A percentile compares a stretch with the other conserved stretches of the same genome.
phyloP scores from a whole-genome alignment of 1,284 basidiomycete species.

The Apiotrichum montevideense region DNA sequence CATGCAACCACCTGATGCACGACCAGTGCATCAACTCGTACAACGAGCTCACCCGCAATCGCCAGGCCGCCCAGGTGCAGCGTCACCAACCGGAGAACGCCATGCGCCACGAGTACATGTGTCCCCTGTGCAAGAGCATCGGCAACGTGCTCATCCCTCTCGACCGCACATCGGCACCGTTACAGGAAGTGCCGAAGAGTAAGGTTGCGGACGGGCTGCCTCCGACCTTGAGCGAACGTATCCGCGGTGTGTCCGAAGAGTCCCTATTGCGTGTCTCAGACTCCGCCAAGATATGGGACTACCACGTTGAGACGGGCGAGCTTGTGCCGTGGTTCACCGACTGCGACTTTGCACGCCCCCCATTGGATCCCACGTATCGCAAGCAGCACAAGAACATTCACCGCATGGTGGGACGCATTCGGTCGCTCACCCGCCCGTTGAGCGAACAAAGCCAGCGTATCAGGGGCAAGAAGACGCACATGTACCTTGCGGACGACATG shows the following conservation, averaged over 20 bases:
- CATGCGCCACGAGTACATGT: constrained; percentile 87
- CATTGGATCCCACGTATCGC: constrained; percentile 27
- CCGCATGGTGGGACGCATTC: constrained; percentile 41
- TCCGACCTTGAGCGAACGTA: constrained; percentile 34
- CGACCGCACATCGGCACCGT: constrained; percentile 36
- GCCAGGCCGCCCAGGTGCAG: constrained; percentile 83
- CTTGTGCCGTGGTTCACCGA: constrained; percentile 43
- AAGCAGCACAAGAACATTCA: constrained; percentile 23
- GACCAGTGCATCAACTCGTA: constrained; percentile 89
- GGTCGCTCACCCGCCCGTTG: constrained; percentile 34
- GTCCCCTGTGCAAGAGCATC: constrained; percentile 95
- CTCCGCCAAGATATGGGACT: constrained; percentile 43
- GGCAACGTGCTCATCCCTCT: constrained; percentile 92
- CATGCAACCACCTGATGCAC: constrained; percentile 98
- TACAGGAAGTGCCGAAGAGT: constrained; percentile 17
- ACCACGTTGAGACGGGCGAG: constrained; percentile 46
- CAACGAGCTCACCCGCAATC: constrained; percentile 74
- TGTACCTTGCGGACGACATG: constrained; percentile 83
- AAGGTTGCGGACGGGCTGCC: constrained; percentile 15
- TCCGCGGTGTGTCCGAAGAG: constrained; percentile 42
- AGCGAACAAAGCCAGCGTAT: constrained; percentile 45
- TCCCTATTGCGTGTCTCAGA: constrained; percentile 38
- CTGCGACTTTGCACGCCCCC: constrained; percentile 25
- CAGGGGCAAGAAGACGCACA: constrained; percentile 43
- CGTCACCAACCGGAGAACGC: constrained; percentile 93